phyloP scores from a whole-genome alignment of 257 asterid species.

The Henckelia pumila region DNA sequence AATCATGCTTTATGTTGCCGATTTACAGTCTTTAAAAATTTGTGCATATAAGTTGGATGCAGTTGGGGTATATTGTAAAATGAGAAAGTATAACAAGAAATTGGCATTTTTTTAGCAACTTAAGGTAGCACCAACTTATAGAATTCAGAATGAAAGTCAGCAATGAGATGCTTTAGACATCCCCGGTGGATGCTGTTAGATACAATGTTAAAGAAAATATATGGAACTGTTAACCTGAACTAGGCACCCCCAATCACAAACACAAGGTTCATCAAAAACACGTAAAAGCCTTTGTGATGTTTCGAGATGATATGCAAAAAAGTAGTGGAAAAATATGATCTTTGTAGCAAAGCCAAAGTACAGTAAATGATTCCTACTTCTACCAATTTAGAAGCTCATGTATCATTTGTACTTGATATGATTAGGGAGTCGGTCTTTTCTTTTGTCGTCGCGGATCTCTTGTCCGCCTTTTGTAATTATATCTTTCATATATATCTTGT shows the following conservation, averaged over 20 bases:
- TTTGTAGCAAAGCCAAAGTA: neutral
- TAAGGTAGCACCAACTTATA: neutral
- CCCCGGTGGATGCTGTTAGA: neutral
- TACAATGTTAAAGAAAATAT: neutral
- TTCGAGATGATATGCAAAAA: neutral
- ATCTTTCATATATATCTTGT: too few species aligned
- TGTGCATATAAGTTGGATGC: slow-evolving; percentile 10
- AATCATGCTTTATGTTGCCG: neutral
- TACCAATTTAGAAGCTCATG: slow-evolving; percentile 6
- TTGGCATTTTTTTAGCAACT: neutral
- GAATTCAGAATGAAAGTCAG: neutral
- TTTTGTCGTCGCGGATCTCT: too few species aligned
- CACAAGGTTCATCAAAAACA: neutral
- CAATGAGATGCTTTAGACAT: neutral
- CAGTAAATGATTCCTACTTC: slow-evolving; percentile 15
- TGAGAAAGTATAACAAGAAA: neutral
- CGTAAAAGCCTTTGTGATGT: neutral
- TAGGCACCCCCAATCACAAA: neutral
- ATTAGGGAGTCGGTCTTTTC: too few species aligned
- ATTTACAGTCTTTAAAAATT: neutral
- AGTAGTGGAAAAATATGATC: neutral
- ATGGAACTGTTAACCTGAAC: neutral
- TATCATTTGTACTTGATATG: slow-evolving; percentile 6
- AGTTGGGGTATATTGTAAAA: neutral
- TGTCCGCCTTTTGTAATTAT: too few species aligned